Conservation (phyloP, 2,329 filamentous ascomycete species). For the Escovopsis sp. region DNA sequence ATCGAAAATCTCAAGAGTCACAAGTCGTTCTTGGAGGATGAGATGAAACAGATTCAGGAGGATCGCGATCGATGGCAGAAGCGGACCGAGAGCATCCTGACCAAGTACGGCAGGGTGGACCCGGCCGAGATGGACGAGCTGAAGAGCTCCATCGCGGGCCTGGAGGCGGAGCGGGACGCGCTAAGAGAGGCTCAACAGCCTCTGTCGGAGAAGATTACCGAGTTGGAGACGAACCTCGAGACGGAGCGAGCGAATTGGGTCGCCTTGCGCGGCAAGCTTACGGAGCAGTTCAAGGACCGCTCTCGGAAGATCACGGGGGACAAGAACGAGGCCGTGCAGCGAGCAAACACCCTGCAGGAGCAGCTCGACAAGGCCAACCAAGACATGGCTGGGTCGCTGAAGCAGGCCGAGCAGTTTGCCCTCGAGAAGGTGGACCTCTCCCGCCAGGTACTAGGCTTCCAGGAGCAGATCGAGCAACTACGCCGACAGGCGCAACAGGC, state of each 20-base stretch:
- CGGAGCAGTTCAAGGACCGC: slow-evolving; percentile 48
- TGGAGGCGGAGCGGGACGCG: slow-evolving; percentile 50
- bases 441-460: slow-evolving; percentile 28
- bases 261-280: slow-evolving; percentile 34
- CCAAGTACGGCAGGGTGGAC: slow-evolving; percentile 90
- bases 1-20: slow-evolving; percentile 73
- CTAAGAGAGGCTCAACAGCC: slow-evolving; percentile 34
- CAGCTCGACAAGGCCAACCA: slow-evolving; percentile 30
- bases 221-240: slow-evolving; percentile 36
- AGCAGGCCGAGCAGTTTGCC: slow-evolving; percentile 16
- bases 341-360: slow-evolving; percentile 36
- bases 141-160: slow-evolving; percentile 55
- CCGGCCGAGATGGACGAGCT: slow-evolving; percentile 83
- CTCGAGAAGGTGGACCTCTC: slow-evolving; percentile 22
- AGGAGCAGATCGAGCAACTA: slow-evolving; percentile 24
- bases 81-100: slow-evolving; percentile 85
- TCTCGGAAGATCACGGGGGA: slow-evolving; percentile 38
- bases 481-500: slow-evolving; percentile 18
- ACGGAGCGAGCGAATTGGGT: slow-evolving; percentile 40
- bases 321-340: slow-evolving; percentile 34
- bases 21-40: slow-evolving; percentile 66
- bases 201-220: slow-evolving; percentile 37
- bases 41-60: slow-evolving; percentile 75
- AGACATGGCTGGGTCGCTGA: slow-evolving; percentile 39
- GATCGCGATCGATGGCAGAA: slow-evolving; percentile 94